Base-by-base conservation (phyloP, 2,329 filamentous ascomycete species). In the Neofusicoccum sp. region DNA sequence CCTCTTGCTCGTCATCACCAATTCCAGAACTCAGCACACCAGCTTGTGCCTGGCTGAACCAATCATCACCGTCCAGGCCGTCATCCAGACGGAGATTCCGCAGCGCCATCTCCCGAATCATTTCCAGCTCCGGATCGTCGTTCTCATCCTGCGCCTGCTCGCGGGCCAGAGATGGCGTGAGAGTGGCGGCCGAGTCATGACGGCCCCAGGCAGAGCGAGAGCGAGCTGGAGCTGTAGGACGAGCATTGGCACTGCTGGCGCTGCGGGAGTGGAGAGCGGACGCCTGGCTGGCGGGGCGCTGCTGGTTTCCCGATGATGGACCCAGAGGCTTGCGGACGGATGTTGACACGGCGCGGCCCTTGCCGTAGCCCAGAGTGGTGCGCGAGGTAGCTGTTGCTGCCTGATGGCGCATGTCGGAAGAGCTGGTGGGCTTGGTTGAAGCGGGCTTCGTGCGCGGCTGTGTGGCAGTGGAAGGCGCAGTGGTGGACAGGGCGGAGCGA, bases 341-440 rank as follows among this genome's bases (percentile, higher is more conserved):
- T 49, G 69, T 65, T 22, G 81, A 81, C 2, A 82, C 79, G 9
- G 80, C 79, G 37, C 91, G 86, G 37, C 93, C 93, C 74, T 90
- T 92, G 62, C 86, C 91, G 73, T 96, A 97, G 14, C 93, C 93
- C 45, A 97, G 84, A 0, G 93, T 97, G 62, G 87, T 93, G 66
- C 88, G 87, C 1, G 93, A 96, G 5, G 87, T 87, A 5, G 85
- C 85, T 28, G 85, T 83, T 1, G 89, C 88, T 9, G 84, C 81
- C 7, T 83, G 83, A 66, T 86, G 85, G 50, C 87, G 85, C 68
- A 85, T 81, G 8, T 76, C 72, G n/a, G 81, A 81, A 0, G 81
- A 77, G 65, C 83, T 77, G 6, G 61, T 49, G 39, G 59, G 39
- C 5, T 43, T 63, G 22, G 73, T 64, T 34, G 33, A n/a, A 4